Percentiles rank a stretch among this genome's conserved stretches.
Conservation (phyloP, 2,329 filamentous ascomycete species). For the Drechmeria coniospora region DNA sequence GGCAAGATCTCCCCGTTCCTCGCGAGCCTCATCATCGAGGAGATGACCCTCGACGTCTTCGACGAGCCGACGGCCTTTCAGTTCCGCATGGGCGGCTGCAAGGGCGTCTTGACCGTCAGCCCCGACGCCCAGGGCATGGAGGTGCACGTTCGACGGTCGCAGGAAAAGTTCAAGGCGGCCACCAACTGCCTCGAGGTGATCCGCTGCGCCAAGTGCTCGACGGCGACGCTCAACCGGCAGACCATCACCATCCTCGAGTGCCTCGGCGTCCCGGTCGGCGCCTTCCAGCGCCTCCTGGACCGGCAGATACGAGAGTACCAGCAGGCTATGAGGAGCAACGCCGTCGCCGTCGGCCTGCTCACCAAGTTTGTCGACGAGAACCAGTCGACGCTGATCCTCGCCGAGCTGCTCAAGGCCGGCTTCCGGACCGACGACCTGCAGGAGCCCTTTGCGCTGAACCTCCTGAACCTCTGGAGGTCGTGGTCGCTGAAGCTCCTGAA, state of each 20-base stretch:
- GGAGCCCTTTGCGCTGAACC: conserved; percentile 71
- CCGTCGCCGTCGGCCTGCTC: conserved; percentile 51
- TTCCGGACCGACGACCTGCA: conserved; percentile 47
- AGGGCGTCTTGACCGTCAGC: conserved; percentile 72
- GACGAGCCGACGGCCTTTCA: conserved; percentile 69
- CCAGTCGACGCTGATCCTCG: conserved; percentile 58
- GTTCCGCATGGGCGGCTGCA: conserved; percentile 83
- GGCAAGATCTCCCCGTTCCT: conserved; percentile 78
- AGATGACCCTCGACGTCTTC: conserved; percentile 45
- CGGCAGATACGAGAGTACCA: conserved; percentile 55
- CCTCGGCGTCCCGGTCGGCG: conserved; percentile 51
- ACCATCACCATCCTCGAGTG: conserved; percentile 72
- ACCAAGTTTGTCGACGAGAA: conserved; percentile 73
- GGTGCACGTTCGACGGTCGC: conserved; percentile 67
- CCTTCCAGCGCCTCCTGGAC: conserved; percentile 54
- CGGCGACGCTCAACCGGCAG: conserved; percentile 76
- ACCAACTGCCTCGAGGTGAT: conserved; percentile 74
- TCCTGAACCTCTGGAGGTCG: conserved; percentile 71
- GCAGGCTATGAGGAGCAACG: conserved; percentile 49
- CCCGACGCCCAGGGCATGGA: conserved; percentile 49
- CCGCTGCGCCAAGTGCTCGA: conserved; percentile 58
- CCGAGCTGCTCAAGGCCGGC: conserved; percentile 60
- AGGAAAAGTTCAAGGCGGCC: conserved; percentile 67
- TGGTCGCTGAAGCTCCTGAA: conserved; percentile 86
- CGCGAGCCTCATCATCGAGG: conserved; percentile 55